Base-by-base conservation (phyloP, 768 basidiomycete species). In the Pleurotus pulmonarius region DNA sequence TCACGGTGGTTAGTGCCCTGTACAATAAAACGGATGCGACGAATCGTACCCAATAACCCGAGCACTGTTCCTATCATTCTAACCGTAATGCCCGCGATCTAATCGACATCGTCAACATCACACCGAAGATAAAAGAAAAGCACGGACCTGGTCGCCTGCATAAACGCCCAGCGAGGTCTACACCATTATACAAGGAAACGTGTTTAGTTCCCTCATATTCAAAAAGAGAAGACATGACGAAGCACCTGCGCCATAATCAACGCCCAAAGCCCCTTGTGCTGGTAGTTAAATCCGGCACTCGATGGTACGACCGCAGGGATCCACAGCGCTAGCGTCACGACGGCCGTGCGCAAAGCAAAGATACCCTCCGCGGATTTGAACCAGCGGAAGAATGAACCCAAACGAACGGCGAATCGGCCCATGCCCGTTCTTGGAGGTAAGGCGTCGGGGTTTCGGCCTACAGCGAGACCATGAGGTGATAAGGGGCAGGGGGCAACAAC, bases 191-290 rank as follows among this genome's bases (percentile, higher is more conserved):
- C n/a, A 29, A 29, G 29, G 29, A 7, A 29, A 11, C 29, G 8
- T n/a, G n/a, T n/a, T n/a, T n/a, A n/a, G n/a, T n/a, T n/a, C n/a
- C n/a, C n/a, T n/a, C n/a, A n/a, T n/a, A n/a, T n/a, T n/a, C n/a
- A n/a, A n/a, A n/a, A n/a, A n/a, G n/a, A n/a, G n/a, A n/a, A n/a
- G n/a, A n/a, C n/a, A n/a, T 8, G 6, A 26, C 5, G 6, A 52
- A 24, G 25, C 24, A 34, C 49, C 49, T 85, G 84, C 0, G 80
- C 77, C 80, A 83, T 84, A 62, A 85, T 81, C 47, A 84, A 66
- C 3, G 81, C 81, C 82, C 78, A 84, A 3, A 83, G 53, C 4
- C 78, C 78, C 56, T 77, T 78, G 52, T 79, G 59, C 2, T 62
- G 58, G 54, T 80, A 81, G 39, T 73, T 72, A 59, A 77, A 77